Conservation (phyloP, 306 rosid genomes). For the Vigna trinervia region DNA sequence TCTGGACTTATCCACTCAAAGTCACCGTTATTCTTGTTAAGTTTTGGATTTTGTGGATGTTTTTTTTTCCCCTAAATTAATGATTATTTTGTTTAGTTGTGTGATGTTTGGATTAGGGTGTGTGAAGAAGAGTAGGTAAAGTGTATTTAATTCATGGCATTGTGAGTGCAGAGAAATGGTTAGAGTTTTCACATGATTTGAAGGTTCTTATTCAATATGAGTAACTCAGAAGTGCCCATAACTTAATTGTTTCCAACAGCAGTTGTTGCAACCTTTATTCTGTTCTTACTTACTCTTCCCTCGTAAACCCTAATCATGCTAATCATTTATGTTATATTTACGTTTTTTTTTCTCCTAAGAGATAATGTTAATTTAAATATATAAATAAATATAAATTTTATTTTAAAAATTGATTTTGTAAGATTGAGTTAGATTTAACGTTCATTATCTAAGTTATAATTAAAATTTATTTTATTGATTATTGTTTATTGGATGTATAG, state of each 20-base stretch:
- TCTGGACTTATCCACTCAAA: no score
- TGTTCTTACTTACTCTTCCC: constrained; percentile 13
- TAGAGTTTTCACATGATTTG: constrained; percentile 41
- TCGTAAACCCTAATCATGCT: constrained; percentile 28
- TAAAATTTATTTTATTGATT: no score
- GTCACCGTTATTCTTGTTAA: neutral
- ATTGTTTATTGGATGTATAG: no score
- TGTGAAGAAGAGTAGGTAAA: neutral
- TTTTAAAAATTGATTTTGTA: no score
- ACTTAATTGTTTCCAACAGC: constrained; percentile 45
- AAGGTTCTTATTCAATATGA: constrained; percentile 39
- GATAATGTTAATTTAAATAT: no score
- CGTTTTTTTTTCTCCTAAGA: no score
- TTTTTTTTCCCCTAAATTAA: neutral
- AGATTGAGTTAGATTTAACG: no score
- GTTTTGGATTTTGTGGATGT: neutral
- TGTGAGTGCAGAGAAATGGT: constrained; percentile 2
- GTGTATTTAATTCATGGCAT: constrained; percentile 32
- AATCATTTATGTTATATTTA: neutral
- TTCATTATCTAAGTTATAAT: no score
- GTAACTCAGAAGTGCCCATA: neutral
- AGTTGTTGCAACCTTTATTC: constrained; percentile 39
- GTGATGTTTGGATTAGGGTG: neutral
- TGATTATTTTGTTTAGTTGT: neutral
- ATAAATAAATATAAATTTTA: no score